A percentile compares a stretch with the other conserved stretches of the same genome.
These are phyloP conservation scores for Ustilago sp. DNA, from an alignment of 1,284 basidiomycete genomes.

Conservation along the genomic window DNA sequence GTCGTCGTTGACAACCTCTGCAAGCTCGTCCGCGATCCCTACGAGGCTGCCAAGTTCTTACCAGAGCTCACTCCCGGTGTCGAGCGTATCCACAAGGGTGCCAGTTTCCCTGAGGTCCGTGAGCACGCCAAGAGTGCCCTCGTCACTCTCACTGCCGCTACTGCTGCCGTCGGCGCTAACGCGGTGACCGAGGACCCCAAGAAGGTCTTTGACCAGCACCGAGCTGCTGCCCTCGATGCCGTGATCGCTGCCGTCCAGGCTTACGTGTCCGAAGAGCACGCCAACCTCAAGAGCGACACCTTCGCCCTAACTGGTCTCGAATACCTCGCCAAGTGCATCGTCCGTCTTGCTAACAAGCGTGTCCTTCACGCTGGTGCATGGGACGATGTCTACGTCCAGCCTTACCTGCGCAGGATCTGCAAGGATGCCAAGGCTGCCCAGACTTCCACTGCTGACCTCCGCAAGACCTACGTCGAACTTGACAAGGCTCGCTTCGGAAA, in stretches of 20 bases:
- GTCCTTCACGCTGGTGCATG: conserved; percentile 64
- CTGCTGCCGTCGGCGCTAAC: conserved; percentile 49
- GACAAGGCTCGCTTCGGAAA: conserved; percentile 66
- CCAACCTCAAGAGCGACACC: conserved; percentile 58
- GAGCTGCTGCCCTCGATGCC: conserved; percentile 54
- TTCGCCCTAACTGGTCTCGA: conserved; percentile 62
- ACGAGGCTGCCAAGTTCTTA: conserved; percentile 88
- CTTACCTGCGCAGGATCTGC: conserved; percentile 70
- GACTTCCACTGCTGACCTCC: conserved; percentile 58
- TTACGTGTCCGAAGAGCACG: conserved; percentile 53
- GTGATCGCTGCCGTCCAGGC: conserved; percentile 55
- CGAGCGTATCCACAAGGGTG: conserved; percentile 87
- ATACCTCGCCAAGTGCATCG: conserved; percentile 60
- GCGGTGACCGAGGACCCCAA: conserved; percentile 60
- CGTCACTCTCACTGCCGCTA: conserved; percentile 61
- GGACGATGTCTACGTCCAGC: conserved; percentile 68
- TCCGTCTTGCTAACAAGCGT: conserved; percentile 67
- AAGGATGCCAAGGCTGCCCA: conserved; percentile 56
- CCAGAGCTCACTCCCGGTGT: conserved; percentile 91
- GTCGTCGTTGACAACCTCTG: conserved; percentile 97
- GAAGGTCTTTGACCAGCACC: conserved; percentile 55
- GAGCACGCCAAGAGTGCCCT: conserved; percentile 65
- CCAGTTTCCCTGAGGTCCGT: conserved; percentile 91
- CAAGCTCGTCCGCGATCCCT: conserved; percentile 93
- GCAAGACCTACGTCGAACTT: conserved; percentile 60